Percentiles rank a stretch among this genome's conserved stretches.
Evolutionary conservation across 2,329 filamentous ascomycete species (phyloP).

Genomic region (Colletotrichum brevisporum): DNA sequence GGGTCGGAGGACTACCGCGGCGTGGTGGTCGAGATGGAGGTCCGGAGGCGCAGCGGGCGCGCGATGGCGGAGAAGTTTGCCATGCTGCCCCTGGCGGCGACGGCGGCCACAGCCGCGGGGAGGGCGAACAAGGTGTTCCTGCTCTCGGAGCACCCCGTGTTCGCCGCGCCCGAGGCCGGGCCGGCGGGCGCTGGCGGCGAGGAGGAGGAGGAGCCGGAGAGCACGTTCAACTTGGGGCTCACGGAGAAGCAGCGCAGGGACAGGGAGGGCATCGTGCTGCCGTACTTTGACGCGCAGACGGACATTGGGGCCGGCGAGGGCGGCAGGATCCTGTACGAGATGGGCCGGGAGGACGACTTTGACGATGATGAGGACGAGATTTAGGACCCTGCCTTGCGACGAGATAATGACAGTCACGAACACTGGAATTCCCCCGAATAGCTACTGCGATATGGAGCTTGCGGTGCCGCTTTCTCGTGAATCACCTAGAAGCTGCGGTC

Average conservation of each 20-base stretch:
- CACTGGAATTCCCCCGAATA: neutral
- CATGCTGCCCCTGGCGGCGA: constrained; percentile 50
- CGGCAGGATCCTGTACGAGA: constrained; percentile 94
- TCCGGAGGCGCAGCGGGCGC: constrained; percentile 85
- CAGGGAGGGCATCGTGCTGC: constrained; percentile 89
- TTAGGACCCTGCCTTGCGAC: constrained; percentile 52
- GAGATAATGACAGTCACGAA: neutral
- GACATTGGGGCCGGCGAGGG: constrained; percentile 85
- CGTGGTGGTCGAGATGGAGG: constrained; percentile 88
- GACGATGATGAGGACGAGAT: constrained; percentile 97
- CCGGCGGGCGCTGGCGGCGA: constrained; percentile 49
- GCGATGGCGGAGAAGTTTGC: constrained; percentile 79
- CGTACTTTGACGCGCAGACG: constrained; percentile 96
- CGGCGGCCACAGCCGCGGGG: neutral
- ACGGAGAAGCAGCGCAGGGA: constrained; percentile 93
- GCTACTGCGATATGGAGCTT: neutral
- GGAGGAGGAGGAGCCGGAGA: constrained; percentile 70
- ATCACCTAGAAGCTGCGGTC: neutral
- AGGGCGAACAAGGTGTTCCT: constrained; percentile 64
- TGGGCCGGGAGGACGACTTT: constrained; percentile 97
- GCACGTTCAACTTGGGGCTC: constrained; percentile 88
- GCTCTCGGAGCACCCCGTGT: constrained; percentile 83
- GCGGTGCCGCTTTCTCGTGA: neutral
- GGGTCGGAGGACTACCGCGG: constrained; percentile 53
- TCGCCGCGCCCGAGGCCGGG: constrained; percentile 62